Conservation (phyloP, 352 stramenopile genomes). For the Pythium scleroteichum region DNA sequence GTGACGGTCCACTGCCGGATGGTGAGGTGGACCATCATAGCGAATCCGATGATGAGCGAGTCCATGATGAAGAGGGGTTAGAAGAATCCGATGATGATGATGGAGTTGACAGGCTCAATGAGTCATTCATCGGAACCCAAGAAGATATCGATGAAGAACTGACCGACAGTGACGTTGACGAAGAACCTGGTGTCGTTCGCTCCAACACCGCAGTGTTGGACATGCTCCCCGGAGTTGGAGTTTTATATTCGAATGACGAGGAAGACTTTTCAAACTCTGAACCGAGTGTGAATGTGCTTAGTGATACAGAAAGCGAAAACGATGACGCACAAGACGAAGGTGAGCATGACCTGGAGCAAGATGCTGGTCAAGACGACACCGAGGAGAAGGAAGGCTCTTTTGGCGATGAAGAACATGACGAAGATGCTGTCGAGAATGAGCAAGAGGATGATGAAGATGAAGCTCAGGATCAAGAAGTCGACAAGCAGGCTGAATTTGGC, state of each 20-base stretch:
- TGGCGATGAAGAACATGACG: neutral
- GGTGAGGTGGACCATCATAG: neutral
- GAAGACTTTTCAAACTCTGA: neutral
- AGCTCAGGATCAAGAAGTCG: no score
- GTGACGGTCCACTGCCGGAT: neutral
- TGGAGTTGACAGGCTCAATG: neutral
- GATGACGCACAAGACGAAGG: neutral
- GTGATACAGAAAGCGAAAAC: constrained; percentile 10
- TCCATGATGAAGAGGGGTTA: neutral
- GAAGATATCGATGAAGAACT: neutral
- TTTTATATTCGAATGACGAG: neutral
- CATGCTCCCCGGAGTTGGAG: constrained; percentile 1
- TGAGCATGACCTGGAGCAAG: neutral
- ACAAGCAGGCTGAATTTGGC: no score
- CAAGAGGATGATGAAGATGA: neutral
- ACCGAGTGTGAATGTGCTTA: constrained; percentile 8
- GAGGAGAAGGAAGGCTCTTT: neutral
- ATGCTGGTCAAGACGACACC: neutral
- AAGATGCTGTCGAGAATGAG: neutral
- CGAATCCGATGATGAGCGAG: neutral
- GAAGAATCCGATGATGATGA: neutral
- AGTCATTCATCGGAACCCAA: constrained; percentile 7
- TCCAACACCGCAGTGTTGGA: neutral
- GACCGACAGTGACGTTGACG: constrained; percentile 13
- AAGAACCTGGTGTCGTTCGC: neutral